A percentile compares a stretch with the other conserved stretches of the same genome.
Conservation (phyloP, 805 yeast species). For the Starmerella bombicola region DNA sequence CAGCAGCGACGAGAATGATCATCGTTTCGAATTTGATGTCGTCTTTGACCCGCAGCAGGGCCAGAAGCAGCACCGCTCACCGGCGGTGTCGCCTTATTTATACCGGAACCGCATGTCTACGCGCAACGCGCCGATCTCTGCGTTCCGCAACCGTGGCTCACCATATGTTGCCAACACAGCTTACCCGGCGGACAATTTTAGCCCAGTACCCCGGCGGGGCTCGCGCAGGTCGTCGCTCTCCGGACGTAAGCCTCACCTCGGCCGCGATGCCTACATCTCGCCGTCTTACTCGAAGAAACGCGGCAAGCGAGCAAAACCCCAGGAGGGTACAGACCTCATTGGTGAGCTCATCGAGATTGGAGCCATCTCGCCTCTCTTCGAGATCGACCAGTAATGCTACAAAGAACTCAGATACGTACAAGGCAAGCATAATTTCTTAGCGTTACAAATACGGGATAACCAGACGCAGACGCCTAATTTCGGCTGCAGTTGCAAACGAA, state of each 20-base stretch:
- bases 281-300: slow-evolving; percentile 23
- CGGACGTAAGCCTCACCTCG: slow-evolving; percentile 19
- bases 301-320: slow-evolving; percentile 2
- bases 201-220: slow-evolving; percentile 16
- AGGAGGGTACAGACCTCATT: slow-evolving; percentile 22
- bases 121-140: slow-evolving; percentile 59
- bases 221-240: slow-evolving; percentile 16
- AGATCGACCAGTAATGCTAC: not conserved
- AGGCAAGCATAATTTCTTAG: no score
- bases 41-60: slow-evolving; percentile 19
- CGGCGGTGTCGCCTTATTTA: slow-evolving; percentile 24
- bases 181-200: slow-evolving; percentile 12
- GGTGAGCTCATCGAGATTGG: slow-evolving; percentile 30
- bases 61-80: slow-evolving; percentile 10
- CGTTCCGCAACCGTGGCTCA: slow-evolving; percentile 72
- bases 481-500: no score
- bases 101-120: slow-evolving; percentile 29
- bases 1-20: slow-evolving; percentile 47
- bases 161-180: slow-evolving; percentile 17
- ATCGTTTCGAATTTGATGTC: slow-evolving; percentile 23
- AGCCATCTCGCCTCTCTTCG: slow-evolving; percentile 27
- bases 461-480: no score
- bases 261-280: slow-evolving; percentile 25
- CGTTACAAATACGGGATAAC: no score
- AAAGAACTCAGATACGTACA: not conserved